Base-by-base conservation (phyloP, 805 yeast genomes). In the Hanseniaspora mollemarum region DNA sequence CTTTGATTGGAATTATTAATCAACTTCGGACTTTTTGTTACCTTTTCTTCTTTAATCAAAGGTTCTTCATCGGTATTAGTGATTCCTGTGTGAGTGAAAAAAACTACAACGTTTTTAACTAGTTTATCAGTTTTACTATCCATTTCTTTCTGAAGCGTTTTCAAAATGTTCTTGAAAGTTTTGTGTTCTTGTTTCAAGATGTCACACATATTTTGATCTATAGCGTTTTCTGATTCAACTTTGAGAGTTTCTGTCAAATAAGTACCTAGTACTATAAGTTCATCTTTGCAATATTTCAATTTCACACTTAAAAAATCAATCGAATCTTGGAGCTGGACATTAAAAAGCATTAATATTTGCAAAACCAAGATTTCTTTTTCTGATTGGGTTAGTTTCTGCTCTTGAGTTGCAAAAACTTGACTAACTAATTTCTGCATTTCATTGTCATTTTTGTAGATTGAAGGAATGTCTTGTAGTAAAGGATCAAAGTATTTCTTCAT, bases 121-220 rank as follows among this genome's bases (percentile, higher is more conserved):
- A 62, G 69, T 52, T 66, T 69, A 54, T 60, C 67, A 29, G 57
- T 59, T 51, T 61, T 59, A 43, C 65, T 63, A 21, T 58, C 61
- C 44, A 65, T 57, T 6, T 54, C 49, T 8, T 54, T 40, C 26
- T 53, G 22, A 16, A 35, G 13, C 8, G 5, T 16, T 35, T 35
- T 35, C 39, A 35, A 35, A 35, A 35, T 35, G 19, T 35, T 35
- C 15, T 35, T 35, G 21, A 35, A 35, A 6, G 24, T 35, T 18
- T 21, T 7, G 19, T 35, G 39, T 35, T 35, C 39, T 35, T 35
- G 39, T 18, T 35, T 35, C 13, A 35, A 35, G 13, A 35, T 35
- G 19, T 35, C 39, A 16, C 4, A 35, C 6, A 13, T 6, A 5
- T 35, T 24, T 19, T 35, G 21, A 6, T 7, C 4, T 18, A 35